A percentile compares a stretch with the other conserved stretches of the same genome.
These are phyloP conservation scores for Tilletia caries DNA, from an alignment of 1,284 basidiomycete species.

Conservation along the genomic window DNA sequence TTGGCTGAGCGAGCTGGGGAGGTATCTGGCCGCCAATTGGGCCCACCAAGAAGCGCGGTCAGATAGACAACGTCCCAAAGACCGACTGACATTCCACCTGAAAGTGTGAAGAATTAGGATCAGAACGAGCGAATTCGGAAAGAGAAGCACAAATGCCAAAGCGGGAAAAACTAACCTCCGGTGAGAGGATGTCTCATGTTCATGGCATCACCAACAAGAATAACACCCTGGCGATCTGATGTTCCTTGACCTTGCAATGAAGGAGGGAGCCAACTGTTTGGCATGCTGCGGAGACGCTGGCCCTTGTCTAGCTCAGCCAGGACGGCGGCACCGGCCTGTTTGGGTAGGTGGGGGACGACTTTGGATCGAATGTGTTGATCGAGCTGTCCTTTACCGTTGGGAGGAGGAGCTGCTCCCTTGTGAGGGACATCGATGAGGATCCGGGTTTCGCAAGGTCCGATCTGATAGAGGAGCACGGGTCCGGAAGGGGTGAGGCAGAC, in stretches of 20 bases:
- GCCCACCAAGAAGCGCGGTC: slow-evolving; percentile 42
- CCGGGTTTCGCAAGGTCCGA: slow-evolving; percentile 67
- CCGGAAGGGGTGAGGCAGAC: slow-evolving; percentile 70
- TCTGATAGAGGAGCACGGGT: slow-evolving; percentile 84
- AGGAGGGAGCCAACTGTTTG: slow-evolving; percentile 88
- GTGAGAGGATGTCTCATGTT: slow-evolving; percentile 99
- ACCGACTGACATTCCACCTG: slow-evolving; percentile 49
- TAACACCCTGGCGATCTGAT: slow-evolving; percentile 63
- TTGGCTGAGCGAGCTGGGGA: neutral
- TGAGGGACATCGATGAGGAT: slow-evolving; percentile 85
- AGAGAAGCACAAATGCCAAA: neutral
- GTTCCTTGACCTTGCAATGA: slow-evolving; percentile 68
- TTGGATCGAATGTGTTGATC: slow-evolving; percentile 36
- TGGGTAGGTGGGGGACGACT: slow-evolving; percentile 45
- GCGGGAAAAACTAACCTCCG: slow-evolving; percentile 65
- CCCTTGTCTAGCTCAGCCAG: slow-evolving; percentile 35
- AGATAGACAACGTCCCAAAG: slow-evolving; percentile 51
- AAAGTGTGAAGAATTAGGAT: too few species aligned
- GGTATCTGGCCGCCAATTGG: slow-evolving; percentile 35
- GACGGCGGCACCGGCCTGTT: slow-evolving; percentile 40
- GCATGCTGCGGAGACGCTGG: slow-evolving; percentile 69
- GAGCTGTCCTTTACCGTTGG: slow-evolving; percentile 63
- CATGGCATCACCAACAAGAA: slow-evolving; percentile 92
- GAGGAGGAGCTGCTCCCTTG: slow-evolving; percentile 67
- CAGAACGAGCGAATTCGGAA: neutral